Evolutionary conservation across 345 rosid genomes (phyloP).

Genomic region (Camelina laxa): DNA sequence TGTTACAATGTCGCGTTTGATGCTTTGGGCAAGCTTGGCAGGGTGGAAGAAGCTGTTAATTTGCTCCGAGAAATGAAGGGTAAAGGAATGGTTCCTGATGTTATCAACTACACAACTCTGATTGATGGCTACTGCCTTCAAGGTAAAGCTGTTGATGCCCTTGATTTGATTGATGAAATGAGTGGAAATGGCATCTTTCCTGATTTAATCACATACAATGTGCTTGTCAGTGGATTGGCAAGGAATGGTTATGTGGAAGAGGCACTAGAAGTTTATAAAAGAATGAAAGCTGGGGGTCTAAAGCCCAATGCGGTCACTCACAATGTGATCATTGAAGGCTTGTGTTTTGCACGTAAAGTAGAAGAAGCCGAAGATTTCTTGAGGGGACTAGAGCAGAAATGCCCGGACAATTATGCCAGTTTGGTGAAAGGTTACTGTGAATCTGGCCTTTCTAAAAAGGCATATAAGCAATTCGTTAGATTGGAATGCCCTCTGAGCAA

Average conservation of each 20-base stretch:
- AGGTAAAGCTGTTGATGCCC: conserved; percentile 53
- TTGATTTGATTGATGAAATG: conserved; percentile 63
- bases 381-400: conserved; percentile 44
- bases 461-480: conserved; percentile 50
- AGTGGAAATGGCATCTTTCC: conserved; percentile 50
- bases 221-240: conserved; percentile 61
- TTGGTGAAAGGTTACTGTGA: conserved; percentile 70
- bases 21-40: conserved; percentile 68
- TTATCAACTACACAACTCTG: conserved; percentile 72
- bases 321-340: conserved; percentile 66
- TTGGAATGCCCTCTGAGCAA: conserved; percentile 45
- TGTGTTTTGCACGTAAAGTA: conserved; percentile 68
- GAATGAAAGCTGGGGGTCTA: conserved; percentile 52
- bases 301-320: conserved; percentile 56
- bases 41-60: conserved; percentile 58
- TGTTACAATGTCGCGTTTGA: conserved; percentile 58
- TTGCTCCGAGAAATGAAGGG: conserved; percentile 64
- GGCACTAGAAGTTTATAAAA: conserved; percentile 43
- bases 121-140: conserved; percentile 64
- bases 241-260: conserved; percentile 53
- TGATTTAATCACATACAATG: conserved; percentile 58
- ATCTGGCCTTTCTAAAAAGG: conserved; percentile 49
- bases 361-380: conserved; percentile 65
- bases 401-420: conserved; percentile 52
- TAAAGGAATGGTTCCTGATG: conserved; percentile 56